Evolutionary conservation across 441 rosid genomes (phyloP).

Genomic region (Populus hybrid): DNA sequence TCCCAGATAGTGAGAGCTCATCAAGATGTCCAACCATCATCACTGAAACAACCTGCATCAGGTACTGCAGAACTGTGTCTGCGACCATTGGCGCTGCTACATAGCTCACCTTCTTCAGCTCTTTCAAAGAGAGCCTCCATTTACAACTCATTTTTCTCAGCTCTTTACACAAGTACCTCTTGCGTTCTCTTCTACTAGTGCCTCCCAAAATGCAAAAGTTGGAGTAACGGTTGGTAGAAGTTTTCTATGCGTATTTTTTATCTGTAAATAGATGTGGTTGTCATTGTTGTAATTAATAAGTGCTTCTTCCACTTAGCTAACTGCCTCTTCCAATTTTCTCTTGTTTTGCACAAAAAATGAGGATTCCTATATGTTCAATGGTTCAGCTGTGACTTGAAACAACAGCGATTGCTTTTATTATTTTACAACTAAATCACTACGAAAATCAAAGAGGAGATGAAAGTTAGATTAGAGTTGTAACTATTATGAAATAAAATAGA

Average conservation of each 20-base stretch:
- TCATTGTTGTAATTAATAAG: no score
- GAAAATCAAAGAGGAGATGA: neutral
- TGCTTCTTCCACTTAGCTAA: no score
- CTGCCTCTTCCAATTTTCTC: no score
- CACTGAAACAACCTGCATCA: conserved; percentile 32
- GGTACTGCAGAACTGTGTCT: conserved; percentile 26
- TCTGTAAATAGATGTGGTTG: no score
- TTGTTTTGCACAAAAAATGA: no score
- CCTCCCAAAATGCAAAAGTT: no score
- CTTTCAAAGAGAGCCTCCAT: conserved; percentile 20
- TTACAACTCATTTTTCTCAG: neutral
- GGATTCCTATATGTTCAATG: neutral
- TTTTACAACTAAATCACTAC: no score
- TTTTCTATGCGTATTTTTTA: no score
- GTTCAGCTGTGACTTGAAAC: neutral
- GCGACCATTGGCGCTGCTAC: conserved; percentile 38
- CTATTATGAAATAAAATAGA: neutral
- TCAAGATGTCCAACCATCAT: conserved; percentile 37
- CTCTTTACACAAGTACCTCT: neutral
- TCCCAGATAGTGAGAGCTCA: conserved; percentile 30
- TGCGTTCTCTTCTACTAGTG: neutral
- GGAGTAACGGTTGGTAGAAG: no score
- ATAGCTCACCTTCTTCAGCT: conserved; percentile 25
- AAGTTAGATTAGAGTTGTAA: neutral
- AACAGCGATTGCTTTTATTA: neutral